phyloP scores from a whole-genome alignment of 2,329 filamentous ascomycete genomes.

The Chaetomiaceae sp. region DNA sequence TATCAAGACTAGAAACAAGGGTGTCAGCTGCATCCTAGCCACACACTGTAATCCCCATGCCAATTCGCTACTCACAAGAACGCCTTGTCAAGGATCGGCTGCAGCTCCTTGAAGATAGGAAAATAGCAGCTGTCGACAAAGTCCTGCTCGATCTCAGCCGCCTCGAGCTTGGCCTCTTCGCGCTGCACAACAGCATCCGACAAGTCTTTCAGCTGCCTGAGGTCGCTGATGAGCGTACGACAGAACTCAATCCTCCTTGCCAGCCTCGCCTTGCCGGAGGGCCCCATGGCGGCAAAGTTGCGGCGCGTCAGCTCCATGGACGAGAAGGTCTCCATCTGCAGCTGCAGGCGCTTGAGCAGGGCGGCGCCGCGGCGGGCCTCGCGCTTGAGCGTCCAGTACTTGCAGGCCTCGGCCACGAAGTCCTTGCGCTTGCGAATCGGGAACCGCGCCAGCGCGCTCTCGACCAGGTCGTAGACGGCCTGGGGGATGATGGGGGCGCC shows the following conservation, averaged over 20 bases:
- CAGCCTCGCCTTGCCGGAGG: constrained; percentile 70
- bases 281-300: constrained; percentile 93
- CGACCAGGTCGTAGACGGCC: constrained; percentile 78
- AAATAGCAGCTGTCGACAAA: constrained; percentile 91
- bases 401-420: constrained; percentile 86
- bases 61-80: constrained; percentile 57
- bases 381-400: constrained; percentile 96
- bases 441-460: constrained; percentile 76
- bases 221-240: constrained; percentile 64
- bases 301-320: constrained; percentile 95
- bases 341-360: constrained; percentile 82
- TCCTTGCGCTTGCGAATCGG: constrained; percentile 78
- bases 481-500: constrained; percentile 92
- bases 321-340: constrained; percentile 93
- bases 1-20: constrained; percentile 51
- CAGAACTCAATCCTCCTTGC: constrained; percentile 84
- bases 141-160: constrained; percentile 66
- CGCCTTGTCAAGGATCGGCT: constrained; percentile 73
- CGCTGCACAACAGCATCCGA: constrained; percentile 66
- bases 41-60: too few relatives aligned
- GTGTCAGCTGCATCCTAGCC: constrained; percentile 37
- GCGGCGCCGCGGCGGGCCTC: constrained; percentile 88
- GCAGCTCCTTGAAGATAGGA: constrained; percentile 70
- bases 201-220: constrained; percentile 67
- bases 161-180: constrained; percentile 70